Conservation (phyloP, 176 grass and related monocot species). For the Aechmea fasciata region DNA sequence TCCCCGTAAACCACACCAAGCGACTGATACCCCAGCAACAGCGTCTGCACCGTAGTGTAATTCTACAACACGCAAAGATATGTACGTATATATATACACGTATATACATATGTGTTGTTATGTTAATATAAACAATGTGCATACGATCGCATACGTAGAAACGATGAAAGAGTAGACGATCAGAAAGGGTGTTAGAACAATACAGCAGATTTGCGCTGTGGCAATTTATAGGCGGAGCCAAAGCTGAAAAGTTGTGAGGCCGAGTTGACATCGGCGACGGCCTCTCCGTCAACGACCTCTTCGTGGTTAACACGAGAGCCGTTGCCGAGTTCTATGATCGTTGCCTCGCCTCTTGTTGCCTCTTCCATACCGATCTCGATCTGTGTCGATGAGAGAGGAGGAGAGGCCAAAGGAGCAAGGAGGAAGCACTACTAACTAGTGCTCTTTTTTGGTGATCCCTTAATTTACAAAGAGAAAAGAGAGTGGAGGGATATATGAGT, state of each 20-base stretch:
- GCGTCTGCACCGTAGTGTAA: conserved; percentile 33
- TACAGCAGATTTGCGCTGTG: conserved; percentile 34
- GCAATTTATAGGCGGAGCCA: conserved; percentile 35
- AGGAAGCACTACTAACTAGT: too few relatives aligned
- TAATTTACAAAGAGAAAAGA: too few relatives aligned
- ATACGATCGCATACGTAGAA: background rate
- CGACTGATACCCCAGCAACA: conserved; percentile 53
- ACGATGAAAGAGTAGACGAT: background rate
- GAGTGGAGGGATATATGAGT: too few relatives aligned
- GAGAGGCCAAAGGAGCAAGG: too few relatives aligned
- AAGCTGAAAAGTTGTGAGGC: conserved; percentile 27
- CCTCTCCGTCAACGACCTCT: background rate
- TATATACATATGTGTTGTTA: background rate
- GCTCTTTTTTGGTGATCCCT: too few relatives aligned
- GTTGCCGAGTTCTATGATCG: background rate
- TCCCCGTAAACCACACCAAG: conserved; percentile 74
- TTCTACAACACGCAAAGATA: conserved; percentile 18
- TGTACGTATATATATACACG: background rate
- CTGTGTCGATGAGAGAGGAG: too few relatives aligned
- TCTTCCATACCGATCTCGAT: background rate
- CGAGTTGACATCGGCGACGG: background rate
- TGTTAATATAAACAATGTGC: background rate
- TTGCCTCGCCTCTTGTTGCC: background rate
- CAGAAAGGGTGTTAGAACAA: background rate
- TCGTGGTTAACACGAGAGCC: background rate